A percentile compares a stretch with the other conserved stretches of the same genome.
Conservation (phyloP, 179 eudicot species). For the Nepenthes alata region DNA sequence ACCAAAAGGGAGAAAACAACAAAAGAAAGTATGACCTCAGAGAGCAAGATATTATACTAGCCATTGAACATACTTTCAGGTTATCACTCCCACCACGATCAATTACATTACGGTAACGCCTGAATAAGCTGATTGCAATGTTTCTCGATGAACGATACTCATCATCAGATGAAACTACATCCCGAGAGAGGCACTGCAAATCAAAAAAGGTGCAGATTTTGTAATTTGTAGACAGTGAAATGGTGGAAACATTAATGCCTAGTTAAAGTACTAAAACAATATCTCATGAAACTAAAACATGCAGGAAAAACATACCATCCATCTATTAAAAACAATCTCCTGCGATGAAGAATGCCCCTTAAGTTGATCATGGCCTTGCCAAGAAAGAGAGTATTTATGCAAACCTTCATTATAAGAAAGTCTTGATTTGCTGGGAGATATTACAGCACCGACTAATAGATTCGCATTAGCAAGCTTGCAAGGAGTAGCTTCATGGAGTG, state of each 20-base stretch:
- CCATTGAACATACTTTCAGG: conserved; percentile 40
- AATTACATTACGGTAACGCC: conserved; percentile 59
- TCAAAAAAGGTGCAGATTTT: neutral
- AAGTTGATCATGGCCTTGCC: conserved; percentile 24
- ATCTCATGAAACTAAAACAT: neutral
- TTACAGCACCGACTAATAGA: conserved; percentile 17
- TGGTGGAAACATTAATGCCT: neutral
- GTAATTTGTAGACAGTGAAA: neutral
- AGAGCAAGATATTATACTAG: neutral
- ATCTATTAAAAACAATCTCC: conserved; percentile 44
- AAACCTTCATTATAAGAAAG: conserved; percentile 20
- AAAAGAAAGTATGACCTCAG: neutral
- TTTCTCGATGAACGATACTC: conserved; percentile 89
- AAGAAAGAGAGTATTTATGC: conserved; percentile 27
- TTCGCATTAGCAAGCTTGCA: conserved; percentile 22
- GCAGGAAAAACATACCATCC: conserved; percentile 40
- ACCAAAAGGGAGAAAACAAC: neutral
- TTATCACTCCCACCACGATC: conserved; percentile 96
- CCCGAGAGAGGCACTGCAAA: conserved; percentile 57
- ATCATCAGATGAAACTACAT: conserved; percentile 53
- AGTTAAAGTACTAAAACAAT: too few species aligned
- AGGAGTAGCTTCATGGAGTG: conserved; percentile 22
- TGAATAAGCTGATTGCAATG: conserved; percentile 81
- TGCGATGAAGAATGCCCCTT: conserved; percentile 25
- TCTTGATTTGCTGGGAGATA: conserved; percentile 20